phyloP scores from a whole-genome alignment of 371 early-diverging fungal genomes.

The Mucor velutinosus region DNA sequence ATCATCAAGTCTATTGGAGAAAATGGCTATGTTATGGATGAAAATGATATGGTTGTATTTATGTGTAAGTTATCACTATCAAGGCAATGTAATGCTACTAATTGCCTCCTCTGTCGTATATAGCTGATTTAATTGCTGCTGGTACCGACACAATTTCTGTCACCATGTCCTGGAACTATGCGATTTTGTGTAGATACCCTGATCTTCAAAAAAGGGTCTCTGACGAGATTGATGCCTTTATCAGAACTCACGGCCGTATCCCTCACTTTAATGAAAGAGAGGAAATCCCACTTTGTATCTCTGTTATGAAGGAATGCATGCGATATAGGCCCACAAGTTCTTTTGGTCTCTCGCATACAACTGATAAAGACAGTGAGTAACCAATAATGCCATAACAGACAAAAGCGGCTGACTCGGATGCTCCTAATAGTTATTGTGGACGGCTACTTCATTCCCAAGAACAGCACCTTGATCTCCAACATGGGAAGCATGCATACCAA shows the following conservation, averaged over 20 bases:
- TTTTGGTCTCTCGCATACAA: constrained; percentile 12
- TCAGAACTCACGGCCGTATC: not conserved
- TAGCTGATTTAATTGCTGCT: constrained; percentile 20
- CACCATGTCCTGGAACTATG: constrained; percentile 15
- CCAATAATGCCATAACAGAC: no score
- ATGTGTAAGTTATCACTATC: not conserved
- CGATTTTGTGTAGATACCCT: constrained; percentile 10
- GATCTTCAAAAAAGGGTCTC: constrained; percentile 10
- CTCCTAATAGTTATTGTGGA: constrained; percentile 8
- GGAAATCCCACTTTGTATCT: constrained; percentile 10
- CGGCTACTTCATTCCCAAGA: constrained; percentile 15
- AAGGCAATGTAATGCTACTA: not conserved
- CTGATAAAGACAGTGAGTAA: constrained; percentile 12
- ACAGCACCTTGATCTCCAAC: constrained; percentile 1
- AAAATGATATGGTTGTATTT: constrained; percentile 6
- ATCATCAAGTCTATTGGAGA: constrained; percentile 10
- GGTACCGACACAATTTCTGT: constrained; percentile 18
- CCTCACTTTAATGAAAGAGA: constrained; percentile 9
- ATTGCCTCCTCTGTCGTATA: not conserved
- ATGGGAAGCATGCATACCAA: constrained; percentile 19
- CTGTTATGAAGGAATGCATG: constrained; percentile 17
- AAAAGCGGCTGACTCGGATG: no score
- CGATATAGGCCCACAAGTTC: not conserved
- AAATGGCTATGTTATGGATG: not conserved
- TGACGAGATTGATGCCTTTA: constrained; percentile 16